Conservation (phyloP, 495 filamentous ascomycete species). For the Beverwykella pulmonaria region DNA sequence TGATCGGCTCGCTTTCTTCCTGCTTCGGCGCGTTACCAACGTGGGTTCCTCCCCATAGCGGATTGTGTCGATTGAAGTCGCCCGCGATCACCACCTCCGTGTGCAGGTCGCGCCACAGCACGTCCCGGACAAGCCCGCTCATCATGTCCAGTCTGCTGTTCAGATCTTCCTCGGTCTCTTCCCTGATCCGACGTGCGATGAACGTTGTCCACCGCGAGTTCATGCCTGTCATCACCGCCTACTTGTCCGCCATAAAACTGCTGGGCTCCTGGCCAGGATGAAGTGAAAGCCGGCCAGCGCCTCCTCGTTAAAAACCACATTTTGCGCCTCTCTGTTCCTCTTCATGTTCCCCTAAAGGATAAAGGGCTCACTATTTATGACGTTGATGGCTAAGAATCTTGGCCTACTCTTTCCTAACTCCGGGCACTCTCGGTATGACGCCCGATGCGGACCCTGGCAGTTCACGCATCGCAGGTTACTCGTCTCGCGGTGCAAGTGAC, state of each 20-base stretch:
- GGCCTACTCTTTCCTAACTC: slow-evolving; percentile 22
- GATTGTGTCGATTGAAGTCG: slow-evolving; percentile 48
- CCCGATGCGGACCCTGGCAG: slow-evolving; percentile 19
- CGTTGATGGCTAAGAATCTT: slow-evolving; percentile 22
- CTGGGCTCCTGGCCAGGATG: slow-evolving; percentile 30
- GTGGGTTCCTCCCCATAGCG: slow-evolving; percentile 48
- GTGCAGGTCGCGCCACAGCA: slow-evolving; percentile 16
- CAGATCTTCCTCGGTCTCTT: slow-evolving; percentile 22
- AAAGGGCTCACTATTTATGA: slow-evolving; percentile 11
- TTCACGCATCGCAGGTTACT: slow-evolving; percentile 21
- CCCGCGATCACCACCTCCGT: slow-evolving; percentile 41
- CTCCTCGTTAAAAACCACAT: slow-evolving; percentile 20
- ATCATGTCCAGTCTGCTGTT: slow-evolving; percentile 23
- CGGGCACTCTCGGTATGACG: slow-evolving; percentile 17
- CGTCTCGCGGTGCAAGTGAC: slow-evolving; percentile 23
- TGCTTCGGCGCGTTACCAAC: slow-evolving; percentile 37
- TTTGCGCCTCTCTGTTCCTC: slow-evolving; percentile 23
- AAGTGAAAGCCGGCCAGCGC: slow-evolving; percentile 27
- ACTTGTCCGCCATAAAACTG: slow-evolving; percentile 20
- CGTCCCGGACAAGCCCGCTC: slow-evolving; percentile 5
- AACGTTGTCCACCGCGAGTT: slow-evolving; percentile 24
- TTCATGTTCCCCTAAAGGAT: slow-evolving; percentile 28
- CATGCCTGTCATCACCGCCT: slow-evolving; percentile 25
- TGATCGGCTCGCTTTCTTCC: slow-evolving; percentile 46
- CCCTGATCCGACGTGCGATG: slow-evolving; percentile 19